Evolutionary conservation across 2,329 filamentous ascomycete species (phyloP).

Genomic region (Fusarium beomiforme): DNA sequence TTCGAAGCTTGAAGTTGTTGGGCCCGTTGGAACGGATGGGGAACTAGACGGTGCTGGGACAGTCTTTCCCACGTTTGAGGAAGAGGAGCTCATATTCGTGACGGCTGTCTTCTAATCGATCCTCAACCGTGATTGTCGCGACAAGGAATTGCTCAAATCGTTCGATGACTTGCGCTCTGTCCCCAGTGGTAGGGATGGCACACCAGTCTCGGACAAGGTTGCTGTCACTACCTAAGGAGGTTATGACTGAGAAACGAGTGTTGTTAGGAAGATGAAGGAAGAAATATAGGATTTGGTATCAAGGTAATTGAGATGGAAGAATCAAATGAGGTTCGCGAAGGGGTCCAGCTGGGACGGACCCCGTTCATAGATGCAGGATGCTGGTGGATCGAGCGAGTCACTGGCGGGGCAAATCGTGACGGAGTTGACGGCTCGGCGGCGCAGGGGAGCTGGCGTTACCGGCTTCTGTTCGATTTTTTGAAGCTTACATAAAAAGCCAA

Average conservation of each 20-base stretch:
- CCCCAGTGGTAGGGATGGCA: constrained; percentile 8
- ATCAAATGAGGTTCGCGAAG: constrained; percentile 35
- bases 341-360: constrained; percentile 51
- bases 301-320: constrained; percentile 17
- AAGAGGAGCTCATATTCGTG: constrained; percentile 49
- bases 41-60: constrained; percentile 56
- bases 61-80: constrained; percentile 59
- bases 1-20: constrained; percentile 60
- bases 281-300: constrained; percentile 5
- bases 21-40: constrained; percentile 52
- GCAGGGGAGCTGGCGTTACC: constrained; percentile 29
- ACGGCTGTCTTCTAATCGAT: not conserved
- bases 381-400: constrained; percentile 48
- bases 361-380: constrained; percentile 46
- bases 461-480: not conserved
- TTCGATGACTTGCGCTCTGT: constrained; percentile 6
- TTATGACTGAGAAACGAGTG: not conserved
- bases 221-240: not conserved
- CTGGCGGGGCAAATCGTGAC: constrained; percentile 51
- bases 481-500: constrained; percentile 2
- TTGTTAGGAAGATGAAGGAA: not conserved
- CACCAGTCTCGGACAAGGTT: not conserved
- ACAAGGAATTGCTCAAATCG: constrained; percentile 12
- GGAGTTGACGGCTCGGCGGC: constrained; percentile 35
- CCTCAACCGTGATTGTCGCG: constrained; percentile 1